Base-by-base conservation (phyloP, 2,329 filamentous ascomycete species). In the Thelonectria discophora region DNA sequence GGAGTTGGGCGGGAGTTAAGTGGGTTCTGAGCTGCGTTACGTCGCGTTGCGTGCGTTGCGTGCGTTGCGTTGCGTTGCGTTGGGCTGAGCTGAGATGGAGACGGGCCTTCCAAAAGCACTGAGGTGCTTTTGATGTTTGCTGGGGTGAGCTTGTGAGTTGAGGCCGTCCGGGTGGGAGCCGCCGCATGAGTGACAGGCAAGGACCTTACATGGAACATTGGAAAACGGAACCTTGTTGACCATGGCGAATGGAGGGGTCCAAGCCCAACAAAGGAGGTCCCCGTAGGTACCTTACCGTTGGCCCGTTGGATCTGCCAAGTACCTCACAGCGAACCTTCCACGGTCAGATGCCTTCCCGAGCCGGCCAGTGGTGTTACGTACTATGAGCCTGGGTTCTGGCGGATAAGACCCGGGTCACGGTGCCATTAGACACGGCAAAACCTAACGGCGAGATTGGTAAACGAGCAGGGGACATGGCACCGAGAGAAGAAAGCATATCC, bases 1-100 rank as follows among this genome's bases (percentile, higher is more conserved):
- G 32, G 43, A 53, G 54, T 54, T 62, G 49, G 53, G 54, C 46
- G 45, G 48, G 27, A 30, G 27, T 30, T 18, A 46, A 54, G 58
- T 56, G 57, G 57, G 51, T 52, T 61, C 58, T 52, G 42, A 47
- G 40, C 49, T 50, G 27, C 47, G n/a, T 58, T 42, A 32, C 34
- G 7, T 52, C 34, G 51, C 37, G 24, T 43, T 43, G n/a, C 20
- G 12, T 45, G 48, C 30, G 37, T 46, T 59, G 54, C 37, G 40
- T 59, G 54, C 37, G 40, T 57, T 54, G 51, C 50, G 55, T 61
- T 47, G 55, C 42, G 57, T 46, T 51, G 45, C 15, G 51, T 54
- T 54, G 50, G 46, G 54, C 55, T 46, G 50, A 47, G 54, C 34
- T 52, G 55, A 30, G 27, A 30, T 30, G 27, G 27, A 51, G 49